Percentiles rank a stretch among this genome's conserved stretches.
These are phyloP conservation scores for Scortechinia acanthostroma DNA, from an alignment of 2,329 filamentous ascomycete genomes.

Conservation along the genomic window DNA sequence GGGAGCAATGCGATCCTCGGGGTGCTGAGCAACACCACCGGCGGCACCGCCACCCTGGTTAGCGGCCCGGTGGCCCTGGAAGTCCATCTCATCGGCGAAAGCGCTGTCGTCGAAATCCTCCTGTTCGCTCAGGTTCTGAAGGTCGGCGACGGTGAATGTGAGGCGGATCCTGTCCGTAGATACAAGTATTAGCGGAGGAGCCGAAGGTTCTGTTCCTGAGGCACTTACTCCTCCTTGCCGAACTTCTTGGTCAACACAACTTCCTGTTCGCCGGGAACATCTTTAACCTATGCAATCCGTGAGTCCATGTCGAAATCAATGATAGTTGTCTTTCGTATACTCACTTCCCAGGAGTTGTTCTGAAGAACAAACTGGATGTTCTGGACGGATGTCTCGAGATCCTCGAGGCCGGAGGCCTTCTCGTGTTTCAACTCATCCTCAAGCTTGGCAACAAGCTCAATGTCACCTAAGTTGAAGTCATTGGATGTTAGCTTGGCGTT, in stretches of 20 bases:
- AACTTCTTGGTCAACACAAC: constrained; percentile 77
- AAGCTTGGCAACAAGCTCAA: constrained; percentile 80
- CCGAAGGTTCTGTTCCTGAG: too few species aligned
- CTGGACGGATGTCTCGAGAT: constrained; percentile 32
- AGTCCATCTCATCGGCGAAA: constrained; percentile 41
- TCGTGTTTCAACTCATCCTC: constrained; percentile 79
- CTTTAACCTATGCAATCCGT: constrained; percentile 41
- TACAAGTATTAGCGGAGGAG: constrained; percentile 16
- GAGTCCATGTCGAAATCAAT: neutral
- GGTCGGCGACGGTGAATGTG: constrained; percentile 77
- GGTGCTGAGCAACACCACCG: constrained; percentile 46
- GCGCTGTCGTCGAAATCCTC: constrained; percentile 49
- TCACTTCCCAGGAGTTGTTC: constrained; percentile 76
- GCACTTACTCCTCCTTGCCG: constrained; percentile 75
- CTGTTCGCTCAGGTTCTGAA: constrained; percentile 50
- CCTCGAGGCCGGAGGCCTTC: constrained; percentile 72
- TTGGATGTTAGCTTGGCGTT: too few species aligned
- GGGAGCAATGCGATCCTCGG: constrained; percentile 44
- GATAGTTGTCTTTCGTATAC: constrained; percentile 6
- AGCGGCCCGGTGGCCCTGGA: constrained; percentile 37
- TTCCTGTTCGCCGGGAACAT: constrained; percentile 78
- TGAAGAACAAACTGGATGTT: constrained; percentile 45
- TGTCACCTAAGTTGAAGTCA: constrained; percentile 66
- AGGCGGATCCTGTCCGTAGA: constrained; percentile 57
- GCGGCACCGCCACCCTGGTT: constrained; percentile 44